These are phyloP conservation scores for Geranium brycei DNA, from an alignment of 345 rosid genomes.

Conservation along the genomic window DNA sequence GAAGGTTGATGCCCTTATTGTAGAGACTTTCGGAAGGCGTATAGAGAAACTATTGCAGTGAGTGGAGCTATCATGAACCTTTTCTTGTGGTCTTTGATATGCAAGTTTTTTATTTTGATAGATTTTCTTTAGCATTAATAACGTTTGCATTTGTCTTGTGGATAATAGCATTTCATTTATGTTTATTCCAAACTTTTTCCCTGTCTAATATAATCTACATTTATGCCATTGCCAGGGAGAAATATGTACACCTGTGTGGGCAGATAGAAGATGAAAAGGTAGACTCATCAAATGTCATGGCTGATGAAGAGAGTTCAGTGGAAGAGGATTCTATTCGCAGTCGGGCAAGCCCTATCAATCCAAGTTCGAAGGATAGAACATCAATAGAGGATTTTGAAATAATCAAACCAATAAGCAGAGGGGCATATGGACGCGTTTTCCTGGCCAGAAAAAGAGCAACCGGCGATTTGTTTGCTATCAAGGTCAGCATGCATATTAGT, in stretches of 20 bases:
- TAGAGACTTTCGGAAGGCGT: slow-evolving; percentile 95
- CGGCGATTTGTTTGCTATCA: slow-evolving; percentile 89
- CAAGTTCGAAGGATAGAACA: slow-evolving; percentile 68
- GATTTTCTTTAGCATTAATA: neutral
- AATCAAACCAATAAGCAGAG: slow-evolving; percentile 92
- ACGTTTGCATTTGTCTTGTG: no score
- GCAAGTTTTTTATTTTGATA: neutral
- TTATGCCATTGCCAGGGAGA: slow-evolving; percentile 48
- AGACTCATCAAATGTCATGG: slow-evolving; percentile 42
- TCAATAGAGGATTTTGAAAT: slow-evolving; percentile 97
- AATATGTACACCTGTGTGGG: slow-evolving; percentile 66
- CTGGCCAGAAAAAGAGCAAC: slow-evolving; percentile 85
- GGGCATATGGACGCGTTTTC: slow-evolving; percentile 92
- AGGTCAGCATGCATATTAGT: slow-evolving; percentile 33
- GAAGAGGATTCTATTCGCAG: slow-evolving; percentile 78
- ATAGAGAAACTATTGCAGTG: slow-evolving; percentile 88
- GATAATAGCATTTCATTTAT: no score
- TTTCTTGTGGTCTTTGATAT: neutral
- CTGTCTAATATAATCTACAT: neutral
- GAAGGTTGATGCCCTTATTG: slow-evolving; percentile 86
- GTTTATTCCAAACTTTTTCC: neutral
- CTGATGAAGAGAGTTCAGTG: slow-evolving; percentile 69
- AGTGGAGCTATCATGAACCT: slow-evolving; percentile 13
- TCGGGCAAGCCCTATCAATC: slow-evolving; percentile 73
- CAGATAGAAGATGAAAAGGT: slow-evolving; percentile 72